A percentile compares a stretch with the other conserved stretches of the same genome.
These are phyloP conservation scores for Cardamine resedifolia DNA, from an alignment of 345 rosid genomes.

Conservation along the genomic window DNA sequence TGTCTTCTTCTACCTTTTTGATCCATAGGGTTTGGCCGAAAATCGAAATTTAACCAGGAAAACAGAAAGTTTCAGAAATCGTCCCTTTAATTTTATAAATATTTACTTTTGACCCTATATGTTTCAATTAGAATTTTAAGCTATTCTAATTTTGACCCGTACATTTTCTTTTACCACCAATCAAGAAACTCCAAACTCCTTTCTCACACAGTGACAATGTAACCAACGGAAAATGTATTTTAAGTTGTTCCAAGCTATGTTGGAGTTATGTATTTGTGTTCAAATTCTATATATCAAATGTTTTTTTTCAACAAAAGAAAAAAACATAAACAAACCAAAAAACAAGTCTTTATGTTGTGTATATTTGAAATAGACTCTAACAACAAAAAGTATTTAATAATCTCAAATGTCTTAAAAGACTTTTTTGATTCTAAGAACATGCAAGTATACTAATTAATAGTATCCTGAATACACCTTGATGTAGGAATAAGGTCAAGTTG, in stretches of 20 bases:
- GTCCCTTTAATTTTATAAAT: background rate
- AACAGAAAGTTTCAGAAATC: background rate
- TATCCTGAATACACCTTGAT: constrained; percentile 1
- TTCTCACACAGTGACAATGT: too few species aligned
- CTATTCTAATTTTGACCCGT: background rate
- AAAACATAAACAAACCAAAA: background rate
- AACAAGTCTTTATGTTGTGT: background rate
- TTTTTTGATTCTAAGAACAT: background rate
- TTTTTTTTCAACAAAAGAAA: background rate
- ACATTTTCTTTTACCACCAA: background rate
- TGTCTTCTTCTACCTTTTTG: constrained; percentile 38
- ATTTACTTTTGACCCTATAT: background rate
- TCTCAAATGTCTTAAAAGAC: too few species aligned
- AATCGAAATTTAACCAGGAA: background rate
- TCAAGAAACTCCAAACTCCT: background rate
- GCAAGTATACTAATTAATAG: background rate
- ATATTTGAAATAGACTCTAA: background rate
- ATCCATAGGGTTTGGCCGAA: constrained; percentile 33
- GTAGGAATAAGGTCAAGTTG: background rate
- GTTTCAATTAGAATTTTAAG: background rate
- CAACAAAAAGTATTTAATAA: background rate
- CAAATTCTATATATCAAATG: background rate
- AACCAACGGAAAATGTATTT: background rate
- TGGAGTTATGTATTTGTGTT: background rate
- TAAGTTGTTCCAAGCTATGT: background rate